Conservation (phyloP, 2,329 filamentous ascomycete species). For the Penicillium sp. region DNA sequence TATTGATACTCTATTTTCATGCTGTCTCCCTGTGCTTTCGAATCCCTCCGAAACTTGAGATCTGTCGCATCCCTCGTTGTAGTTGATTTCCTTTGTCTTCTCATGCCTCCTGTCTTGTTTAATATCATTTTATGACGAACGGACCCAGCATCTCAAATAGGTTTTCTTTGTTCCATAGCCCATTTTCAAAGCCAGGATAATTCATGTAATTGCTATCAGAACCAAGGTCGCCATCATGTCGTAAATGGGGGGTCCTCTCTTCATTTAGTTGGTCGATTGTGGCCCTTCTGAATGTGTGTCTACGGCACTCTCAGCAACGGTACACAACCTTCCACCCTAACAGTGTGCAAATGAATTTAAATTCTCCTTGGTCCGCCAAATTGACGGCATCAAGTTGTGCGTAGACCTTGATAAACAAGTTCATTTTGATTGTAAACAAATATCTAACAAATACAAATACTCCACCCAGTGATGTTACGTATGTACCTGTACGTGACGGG, state of each 20-base stretch:
- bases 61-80: constrained; percentile 1
- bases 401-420: neutral
- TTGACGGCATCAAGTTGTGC: neutral
- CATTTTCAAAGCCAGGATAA: constrained; percentile 17
- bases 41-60: neutral
- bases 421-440: neutral
- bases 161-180: constrained; percentile 22
- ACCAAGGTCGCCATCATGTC: neutral
- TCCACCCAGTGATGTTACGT: neutral
- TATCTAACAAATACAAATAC: neutral
- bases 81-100: constrained; percentile 11
- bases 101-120: constrained; percentile 22
- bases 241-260: neutral
- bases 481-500: no score
- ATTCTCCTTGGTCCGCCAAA: neutral
- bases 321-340: no score
- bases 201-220: constrained; percentile 10
- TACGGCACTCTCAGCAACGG: neutral
- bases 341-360: neutral
- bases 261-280: neutral
- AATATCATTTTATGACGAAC: constrained; percentile 29
- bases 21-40: constrained; percentile 1
- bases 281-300: neutral
- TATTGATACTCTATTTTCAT: constrained; percentile 23
- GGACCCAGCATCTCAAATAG: constrained; percentile 23